Base-by-base conservation (phyloP, 345 rosid genomes). In the Citrus trifoliata region DNA sequence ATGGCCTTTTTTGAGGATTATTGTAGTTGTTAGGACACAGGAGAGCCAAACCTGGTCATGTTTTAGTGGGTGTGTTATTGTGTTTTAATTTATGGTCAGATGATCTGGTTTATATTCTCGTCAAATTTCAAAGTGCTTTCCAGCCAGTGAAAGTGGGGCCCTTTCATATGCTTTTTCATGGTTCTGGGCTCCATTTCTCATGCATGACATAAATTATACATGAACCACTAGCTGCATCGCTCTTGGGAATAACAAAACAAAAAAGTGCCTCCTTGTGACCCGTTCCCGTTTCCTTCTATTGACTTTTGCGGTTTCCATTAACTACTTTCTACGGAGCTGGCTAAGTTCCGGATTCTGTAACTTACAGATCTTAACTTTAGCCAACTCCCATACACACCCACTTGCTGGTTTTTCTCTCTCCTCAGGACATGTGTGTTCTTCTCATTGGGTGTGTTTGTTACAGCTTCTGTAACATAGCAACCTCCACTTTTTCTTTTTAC, bases 121-220 rank as follows among this genome's bases (percentile, higher is more conserved):
- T 30, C 67, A 6, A 7, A 19, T 66, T 48, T 67, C 13, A 22
- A 77, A 76, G 46, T 85, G 80, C 89, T 86, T 90, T 87, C 86
- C 90, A 88, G 89, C 90, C 53, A 83, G 83, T 76, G 58, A 53
- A 46, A 19, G 74, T 74, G 82, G 89, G 88, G 3, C 76, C 84
- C 53, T 21, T 65, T 51, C 30, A 18, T 53, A 67, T 73, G 78
- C 79, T 68, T 70, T 75, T 27, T 63, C 71, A 75, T 30, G 71
- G 25, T n/a, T 81, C 72, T 79, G 83, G 90, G 82, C 77, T 80
- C 82, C 68, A 72, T 58, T 38, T 74, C 53, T 79, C 76, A 65
- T 64, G 51, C 4, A 13, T 77, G 77, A 82, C 73, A 55, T 76
- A 12, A 76, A 58, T 73, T 79, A 30, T 48, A 73, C 80, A 73